Conservation (phyloP, 371 early-diverging fungal species). For the Rhizopus delemar region DNA sequence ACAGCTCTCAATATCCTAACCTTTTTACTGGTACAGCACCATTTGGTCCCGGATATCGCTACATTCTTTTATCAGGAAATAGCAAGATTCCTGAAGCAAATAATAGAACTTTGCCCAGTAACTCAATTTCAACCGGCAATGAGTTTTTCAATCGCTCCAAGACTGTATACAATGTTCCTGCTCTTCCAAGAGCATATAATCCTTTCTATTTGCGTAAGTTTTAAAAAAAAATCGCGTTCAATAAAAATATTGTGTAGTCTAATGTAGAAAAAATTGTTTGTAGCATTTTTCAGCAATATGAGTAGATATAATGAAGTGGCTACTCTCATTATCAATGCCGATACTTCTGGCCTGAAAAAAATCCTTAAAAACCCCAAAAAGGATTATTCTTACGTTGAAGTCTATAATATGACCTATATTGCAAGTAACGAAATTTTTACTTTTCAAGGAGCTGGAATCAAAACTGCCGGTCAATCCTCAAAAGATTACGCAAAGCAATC, state of each 20-base stretch:
- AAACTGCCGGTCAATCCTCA: constrained; percentile 54
- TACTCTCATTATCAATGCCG: constrained; percentile 49
- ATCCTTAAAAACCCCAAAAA: constrained; percentile 32
- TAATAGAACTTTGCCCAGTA: constrained; percentile 30
- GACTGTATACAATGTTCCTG: constrained; percentile 44
- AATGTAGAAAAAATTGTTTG: neutral
- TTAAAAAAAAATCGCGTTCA: neutral
- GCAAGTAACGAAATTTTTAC: constrained; percentile 44
- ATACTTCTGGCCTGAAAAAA: constrained; percentile 29
- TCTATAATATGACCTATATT: constrained; percentile 49
- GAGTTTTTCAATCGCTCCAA: constrained; percentile 51
- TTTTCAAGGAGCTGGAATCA: constrained; percentile 44
- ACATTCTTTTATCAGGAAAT: constrained; percentile 17
- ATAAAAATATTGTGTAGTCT: neutral
- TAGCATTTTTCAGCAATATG: constrained; percentile 36
- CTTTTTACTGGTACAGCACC: constrained; percentile 38
- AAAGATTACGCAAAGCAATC: constrained; percentile 58
- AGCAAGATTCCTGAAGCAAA: constrained; percentile 24
- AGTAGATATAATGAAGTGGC: constrained; percentile 37
- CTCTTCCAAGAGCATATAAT: constrained; percentile 51
- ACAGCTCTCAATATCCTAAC: constrained; percentile 18
- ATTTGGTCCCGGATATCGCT: constrained; percentile 30
- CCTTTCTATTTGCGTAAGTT: constrained; percentile 43
- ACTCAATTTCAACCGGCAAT: constrained; percentile 46
- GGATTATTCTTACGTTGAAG: constrained; percentile 31